Evolutionary conservation across 305 asterid species (phyloP).

Genomic region (Ilex paraguariensis): DNA sequence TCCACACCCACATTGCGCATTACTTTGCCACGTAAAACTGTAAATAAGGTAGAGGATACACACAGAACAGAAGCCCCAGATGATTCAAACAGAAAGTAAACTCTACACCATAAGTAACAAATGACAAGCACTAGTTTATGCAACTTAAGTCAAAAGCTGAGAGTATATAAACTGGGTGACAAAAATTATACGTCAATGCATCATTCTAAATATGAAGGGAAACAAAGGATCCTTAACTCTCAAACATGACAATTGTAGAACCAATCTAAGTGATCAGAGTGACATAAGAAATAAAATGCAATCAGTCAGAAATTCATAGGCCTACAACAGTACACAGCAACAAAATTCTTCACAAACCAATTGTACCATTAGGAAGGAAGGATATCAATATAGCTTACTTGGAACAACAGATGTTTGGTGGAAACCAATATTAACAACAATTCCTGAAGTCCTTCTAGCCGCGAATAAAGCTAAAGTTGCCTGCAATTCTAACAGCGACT

Average conservation of each 20-base stretch:
- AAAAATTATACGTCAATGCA: too few relatives aligned
- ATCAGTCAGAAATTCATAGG: not conserved
- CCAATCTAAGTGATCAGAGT: not conserved
- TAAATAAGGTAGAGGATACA: constrained; percentile 6
- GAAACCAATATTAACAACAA: constrained; percentile 92
- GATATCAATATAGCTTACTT: constrained; percentile 36
- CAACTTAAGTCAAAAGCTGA: not conserved
- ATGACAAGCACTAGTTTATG: not conserved
- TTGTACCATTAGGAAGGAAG: not conserved
- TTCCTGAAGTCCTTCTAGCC: constrained; percentile 84
- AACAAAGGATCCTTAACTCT: too few relatives aligned
- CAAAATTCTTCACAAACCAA: not conserved
- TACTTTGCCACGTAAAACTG: constrained; percentile 81
- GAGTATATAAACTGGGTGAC: too few relatives aligned
- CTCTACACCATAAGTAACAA: not conserved
- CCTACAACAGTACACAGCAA: not conserved
- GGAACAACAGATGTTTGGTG: constrained; percentile 93
- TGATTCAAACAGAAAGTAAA: constrained; percentile 4
- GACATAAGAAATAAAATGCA: not conserved
- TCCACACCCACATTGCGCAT: constrained; percentile 93
- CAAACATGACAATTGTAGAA: too few relatives aligned
- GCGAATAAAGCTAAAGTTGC: constrained; percentile 94
- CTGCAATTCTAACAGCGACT: constrained; percentile 29
- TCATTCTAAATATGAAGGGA: too few relatives aligned
- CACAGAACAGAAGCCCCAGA: not conserved